Base-by-base conservation (phyloP, 176 grass and related monocot genomes). In the Oryza meridionalis region DNA sequence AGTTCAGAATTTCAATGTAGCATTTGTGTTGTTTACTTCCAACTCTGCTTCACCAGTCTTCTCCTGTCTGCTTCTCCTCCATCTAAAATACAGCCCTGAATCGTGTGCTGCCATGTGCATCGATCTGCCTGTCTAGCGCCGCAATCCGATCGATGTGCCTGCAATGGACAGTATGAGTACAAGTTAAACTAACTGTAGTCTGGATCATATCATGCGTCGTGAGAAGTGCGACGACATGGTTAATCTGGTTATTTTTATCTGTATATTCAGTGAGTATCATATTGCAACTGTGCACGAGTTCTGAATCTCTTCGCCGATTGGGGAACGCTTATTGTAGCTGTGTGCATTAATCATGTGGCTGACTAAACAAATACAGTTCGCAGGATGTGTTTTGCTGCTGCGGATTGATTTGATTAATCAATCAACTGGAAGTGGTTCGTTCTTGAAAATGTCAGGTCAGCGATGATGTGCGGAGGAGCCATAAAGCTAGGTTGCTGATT, bases 261-360 rank as follows among this genome's bases (percentile, higher is more conserved):
- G 1, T 21, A 19, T 2, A 21, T 21, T 16, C 2, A 21, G 11
- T 31, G 27, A 31, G 2, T 12, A 61, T 61, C 51, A 21, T 77
- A 43, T 9, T 40, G 12, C 75, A 24, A 16, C 7, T 19, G 35
- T 15, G 76, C 58, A 27, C 76, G 76, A 43, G n/a, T 16, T 43
- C 37, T 45, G 24, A 45, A 45, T 65, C 38, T 12, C 13, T 14
- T 67, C n/a, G 19, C n/a, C 15, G 42, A 9, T 55, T 58, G 46
- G 50, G 29, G 38, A 40, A 27, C 1, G n/a, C 16, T 76, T 8
- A 7, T 51, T 29, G 22, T 26, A 55, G 1, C 14, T 42, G 43
- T 42, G 43, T 67, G 74, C 86, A 42, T 46, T 73, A 69, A 74
- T 88, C 69, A 74, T 79, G 70, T 59, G 81, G 67, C 4, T 22